Evolutionary conservation across 495 filamentous ascomycete genomes (phyloP).

Genomic region (Saxophila tyrrhenica): DNA sequence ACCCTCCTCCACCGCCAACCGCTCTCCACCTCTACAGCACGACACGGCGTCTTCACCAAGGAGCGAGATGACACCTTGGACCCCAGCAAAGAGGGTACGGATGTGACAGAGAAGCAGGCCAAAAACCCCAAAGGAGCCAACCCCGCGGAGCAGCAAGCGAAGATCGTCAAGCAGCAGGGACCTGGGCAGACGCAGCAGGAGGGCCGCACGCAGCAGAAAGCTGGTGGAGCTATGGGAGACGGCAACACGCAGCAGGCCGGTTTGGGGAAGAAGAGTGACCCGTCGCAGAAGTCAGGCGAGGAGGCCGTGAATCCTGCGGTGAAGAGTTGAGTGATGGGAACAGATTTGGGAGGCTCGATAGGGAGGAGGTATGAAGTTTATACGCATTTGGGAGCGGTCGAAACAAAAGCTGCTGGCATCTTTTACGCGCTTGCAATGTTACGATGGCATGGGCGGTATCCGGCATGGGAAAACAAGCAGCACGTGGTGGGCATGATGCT

Average conservation of each 20-base stretch:
- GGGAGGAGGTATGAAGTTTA: neutral
- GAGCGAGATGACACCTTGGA: neutral
- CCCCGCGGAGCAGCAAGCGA: neutral
- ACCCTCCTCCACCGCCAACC: neutral
- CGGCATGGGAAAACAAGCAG: too few relatives aligned
- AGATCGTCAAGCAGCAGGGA: neutral
- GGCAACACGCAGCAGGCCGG: neutral
- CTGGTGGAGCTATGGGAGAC: neutral
- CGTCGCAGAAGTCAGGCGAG: neutral
- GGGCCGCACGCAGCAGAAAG: neutral
- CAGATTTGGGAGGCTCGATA: neutral
- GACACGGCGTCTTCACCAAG: too few relatives aligned
- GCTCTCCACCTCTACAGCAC: neutral
- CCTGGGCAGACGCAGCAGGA: neutral
- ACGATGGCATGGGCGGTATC: too few relatives aligned
- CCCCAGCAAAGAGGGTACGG: neutral
- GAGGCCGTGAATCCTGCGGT: neutral
- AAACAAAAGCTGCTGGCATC: neutral
- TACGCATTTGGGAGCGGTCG: neutral
- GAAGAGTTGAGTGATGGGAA: neutral
- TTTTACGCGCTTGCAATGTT: too few relatives aligned
- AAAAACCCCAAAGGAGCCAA: neutral
- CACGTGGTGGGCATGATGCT: too few relatives aligned
- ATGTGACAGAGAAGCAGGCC: neutral
- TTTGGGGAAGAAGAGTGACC: neutral